These are phyloP conservation scores for Prosopis cineraria DNA, from an alignment of 306 rosid genomes.

Conservation along the genomic window DNA sequence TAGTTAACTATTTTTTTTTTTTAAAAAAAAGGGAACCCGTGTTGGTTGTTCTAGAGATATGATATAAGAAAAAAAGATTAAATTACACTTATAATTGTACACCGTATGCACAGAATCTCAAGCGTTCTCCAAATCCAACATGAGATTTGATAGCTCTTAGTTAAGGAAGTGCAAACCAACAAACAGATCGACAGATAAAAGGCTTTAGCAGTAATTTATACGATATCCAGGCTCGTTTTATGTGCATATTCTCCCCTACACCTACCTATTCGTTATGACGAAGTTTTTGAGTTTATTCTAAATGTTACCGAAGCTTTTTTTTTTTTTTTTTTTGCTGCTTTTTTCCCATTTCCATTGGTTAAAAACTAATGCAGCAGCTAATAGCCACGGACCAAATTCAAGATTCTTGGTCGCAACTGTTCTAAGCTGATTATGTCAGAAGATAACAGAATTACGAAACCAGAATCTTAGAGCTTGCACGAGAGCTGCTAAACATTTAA, in stretches of 20 bases:
- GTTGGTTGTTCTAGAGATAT: not conserved
- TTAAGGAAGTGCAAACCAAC: not conserved
- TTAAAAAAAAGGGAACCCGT: not conserved
- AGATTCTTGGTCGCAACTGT: not conserved
- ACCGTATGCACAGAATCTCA: not conserved
- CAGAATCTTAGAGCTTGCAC: not conserved
- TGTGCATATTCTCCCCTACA: not conserved
- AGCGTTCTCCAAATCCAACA: not conserved
- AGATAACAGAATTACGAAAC: not conserved
- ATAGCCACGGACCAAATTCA: constrained; percentile 1
- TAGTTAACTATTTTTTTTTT: not conserved
- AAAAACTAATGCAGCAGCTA: not conserved
- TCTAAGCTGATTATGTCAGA: not conserved
- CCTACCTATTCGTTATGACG: not conserved
- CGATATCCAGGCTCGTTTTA: not conserved
- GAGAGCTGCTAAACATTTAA: not conserved
- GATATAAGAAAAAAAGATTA: not conserved
- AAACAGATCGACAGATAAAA: not conserved
- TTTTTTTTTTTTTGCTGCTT: no score
- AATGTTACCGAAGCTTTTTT: not conserved
- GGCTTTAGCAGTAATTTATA: not conserved
- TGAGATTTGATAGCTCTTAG: not conserved
- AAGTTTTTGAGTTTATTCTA: not conserved
- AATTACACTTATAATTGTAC: not conserved
- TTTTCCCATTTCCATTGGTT: not conserved